phyloP scores from a whole-genome alignment of 1,284 basidiomycete genomes.

The Vanrija sp. region DNA sequence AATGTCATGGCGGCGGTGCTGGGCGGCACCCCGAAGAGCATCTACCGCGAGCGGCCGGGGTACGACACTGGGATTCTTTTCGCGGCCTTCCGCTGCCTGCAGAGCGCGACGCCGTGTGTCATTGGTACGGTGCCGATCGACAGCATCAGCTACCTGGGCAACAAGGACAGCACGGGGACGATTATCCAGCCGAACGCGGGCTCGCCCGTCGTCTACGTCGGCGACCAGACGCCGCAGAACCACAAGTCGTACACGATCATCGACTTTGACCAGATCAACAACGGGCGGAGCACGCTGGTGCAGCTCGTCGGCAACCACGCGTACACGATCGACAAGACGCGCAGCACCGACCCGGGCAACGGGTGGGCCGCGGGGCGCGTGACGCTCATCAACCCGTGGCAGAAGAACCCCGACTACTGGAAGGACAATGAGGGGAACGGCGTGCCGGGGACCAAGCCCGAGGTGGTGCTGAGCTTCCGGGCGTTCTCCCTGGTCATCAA shows the following conservation, averaged over 20 bases:
- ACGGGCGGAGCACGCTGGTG: neutral
- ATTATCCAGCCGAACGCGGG: neutral
- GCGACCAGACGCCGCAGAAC: constrained; percentile 3
- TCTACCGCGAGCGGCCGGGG: neutral
- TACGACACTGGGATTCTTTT: neutral
- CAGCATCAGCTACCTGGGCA: neutral
- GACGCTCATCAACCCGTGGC: constrained; percentile 3
- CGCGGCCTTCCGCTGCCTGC: constrained; percentile 1
- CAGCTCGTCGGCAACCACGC: constrained; percentile 3
- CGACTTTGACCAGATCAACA: constrained; percentile 3
- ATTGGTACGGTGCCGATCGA: neutral
- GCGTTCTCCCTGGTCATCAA: neutral
- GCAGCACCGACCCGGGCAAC: neutral
- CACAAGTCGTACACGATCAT: neutral
- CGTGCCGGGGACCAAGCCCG: neutral
- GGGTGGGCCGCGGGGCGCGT: neutral
- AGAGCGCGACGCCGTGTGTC: constrained; percentile 2
- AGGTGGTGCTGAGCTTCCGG: constrained; percentile 1
- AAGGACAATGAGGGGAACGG: neutral
- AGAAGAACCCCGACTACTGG: neutral
- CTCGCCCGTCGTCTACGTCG: neutral
- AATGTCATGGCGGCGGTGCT: constrained; percentile 1
- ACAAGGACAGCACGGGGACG: neutral
- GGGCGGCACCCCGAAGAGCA: neutral
- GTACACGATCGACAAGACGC: constrained; percentile 1